phyloP scores from a whole-genome alignment of 2,329 filamentous ascomycete genomes.

The Tolypocladium tropicale region DNA sequence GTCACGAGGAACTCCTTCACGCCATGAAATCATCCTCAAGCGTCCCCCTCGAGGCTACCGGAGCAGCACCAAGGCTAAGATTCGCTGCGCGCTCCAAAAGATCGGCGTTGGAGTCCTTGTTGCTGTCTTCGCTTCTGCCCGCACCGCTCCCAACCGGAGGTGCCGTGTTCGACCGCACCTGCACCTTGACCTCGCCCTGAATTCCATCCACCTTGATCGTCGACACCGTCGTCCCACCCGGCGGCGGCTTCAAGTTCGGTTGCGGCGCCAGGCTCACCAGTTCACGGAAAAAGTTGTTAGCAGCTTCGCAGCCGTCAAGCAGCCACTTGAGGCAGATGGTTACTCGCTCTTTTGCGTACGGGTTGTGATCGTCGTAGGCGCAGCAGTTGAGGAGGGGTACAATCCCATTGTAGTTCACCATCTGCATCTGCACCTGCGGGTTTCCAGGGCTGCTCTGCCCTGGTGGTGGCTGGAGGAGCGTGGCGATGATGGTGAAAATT shows the following conservation, averaged over 20 bases:
- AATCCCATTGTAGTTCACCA: conserved; percentile 75
- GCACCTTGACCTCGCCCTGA: conserved; percentile 44
- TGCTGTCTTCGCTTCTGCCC: conserved; percentile 5
- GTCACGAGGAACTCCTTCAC: conserved; percentile 9
- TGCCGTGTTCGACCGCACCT: conserved; percentile 29
- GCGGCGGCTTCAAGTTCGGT: conserved; percentile 25
- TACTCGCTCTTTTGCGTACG: conserved; percentile 85
- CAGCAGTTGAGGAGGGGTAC: conserved; percentile 84
- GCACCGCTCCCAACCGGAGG: conserved; percentile 11
- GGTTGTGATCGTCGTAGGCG: conserved; percentile 84
- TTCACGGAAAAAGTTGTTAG: conserved; percentile 60
- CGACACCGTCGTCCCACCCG: conserved; percentile 25
- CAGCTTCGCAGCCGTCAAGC: conserved; percentile 63
- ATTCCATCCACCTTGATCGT: conserved; percentile 45
- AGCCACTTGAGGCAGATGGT: conserved; percentile 82
- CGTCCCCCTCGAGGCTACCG: conserved; percentile 10
- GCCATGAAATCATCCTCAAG: conserved; percentile 37
- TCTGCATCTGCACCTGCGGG: conserved; percentile 74
- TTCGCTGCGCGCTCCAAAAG: conserved; percentile 33
- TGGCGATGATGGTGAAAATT: conserved; percentile 81
- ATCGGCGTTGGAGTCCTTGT: conserved; percentile 17
- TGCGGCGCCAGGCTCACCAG: conserved; percentile 38
- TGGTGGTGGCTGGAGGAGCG: conserved; percentile 73
- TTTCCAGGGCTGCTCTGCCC: conserved; percentile 52
- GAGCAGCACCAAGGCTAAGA: conserved; percentile 24